Base-by-base conservation (phyloP, 305 asterid genomes). In the Vinca major region DNA sequence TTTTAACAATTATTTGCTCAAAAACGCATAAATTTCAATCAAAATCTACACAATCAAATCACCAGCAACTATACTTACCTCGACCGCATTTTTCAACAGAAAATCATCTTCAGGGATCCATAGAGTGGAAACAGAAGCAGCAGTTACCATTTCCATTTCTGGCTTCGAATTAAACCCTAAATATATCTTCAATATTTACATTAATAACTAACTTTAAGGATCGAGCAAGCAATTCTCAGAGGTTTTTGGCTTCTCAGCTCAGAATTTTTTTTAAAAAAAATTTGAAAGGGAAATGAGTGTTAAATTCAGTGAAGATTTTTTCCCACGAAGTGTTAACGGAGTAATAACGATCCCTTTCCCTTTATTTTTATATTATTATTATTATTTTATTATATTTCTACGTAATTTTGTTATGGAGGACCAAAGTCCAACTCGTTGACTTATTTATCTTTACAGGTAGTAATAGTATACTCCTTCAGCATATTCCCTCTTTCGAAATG, bases 91-190 rank as follows among this genome's bases (percentile, higher is more conserved):
- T 83, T 88, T 92, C 79, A 92, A 69, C 81, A 88, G 77, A 65
- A 92, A 80, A 83, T 92, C 97, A 55, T 92, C 98, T 74, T 90
- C 96, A 26, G 97, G 88, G 68, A 80, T 79, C 98, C 97, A 92
- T 66, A 73, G 70, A 73, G 73, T 33, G 44, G 86, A 60, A 54
- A 65, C 79, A 73, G 85, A 73, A 74, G 77, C 66, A 74, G 80
- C 72, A 62, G 70, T 78, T 54, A 84, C 86, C 95, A 89, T 87
- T 74, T 53, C 58, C 58, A 19, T 21, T 40, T 4, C 60, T 33
- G 51, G 62, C 36, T 71, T 65, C 73, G 43, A 40, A 60, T 26
- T 36, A 75, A 82, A 85, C 82, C 91, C 95, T 86, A 89, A 77
- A 61, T 19, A 9, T 4, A 14, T 5, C 33, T 26, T 26, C 33